phyloP scores from a whole-genome alignment of 2,329 filamentous ascomycete species.

The Colletotrichum eleusines region DNA sequence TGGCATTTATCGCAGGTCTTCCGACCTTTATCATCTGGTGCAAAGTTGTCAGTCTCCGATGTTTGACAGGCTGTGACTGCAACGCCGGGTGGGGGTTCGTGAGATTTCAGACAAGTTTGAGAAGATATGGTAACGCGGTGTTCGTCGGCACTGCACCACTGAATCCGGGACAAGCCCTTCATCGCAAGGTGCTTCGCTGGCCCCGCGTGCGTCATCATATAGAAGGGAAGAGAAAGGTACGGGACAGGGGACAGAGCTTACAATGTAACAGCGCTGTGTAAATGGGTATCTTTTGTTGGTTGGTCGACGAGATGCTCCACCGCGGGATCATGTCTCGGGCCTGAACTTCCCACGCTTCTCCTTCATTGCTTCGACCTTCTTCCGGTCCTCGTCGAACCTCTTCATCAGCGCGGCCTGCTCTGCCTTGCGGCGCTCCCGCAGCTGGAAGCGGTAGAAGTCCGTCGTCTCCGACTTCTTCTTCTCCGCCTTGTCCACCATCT shows the following conservation, averaged over 20 bases:
- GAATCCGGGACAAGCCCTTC: constrained; percentile 45
- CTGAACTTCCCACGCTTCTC: constrained; percentile 73
- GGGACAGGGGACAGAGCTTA: constrained; percentile 37
- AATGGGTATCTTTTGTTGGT: constrained; percentile 31
- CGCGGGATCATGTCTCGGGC: constrained; percentile 58
- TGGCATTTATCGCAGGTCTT: neutral
- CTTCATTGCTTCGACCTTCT: constrained; percentile 78
- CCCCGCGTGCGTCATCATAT: constrained; percentile 67
- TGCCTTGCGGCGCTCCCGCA: constrained; percentile 81
- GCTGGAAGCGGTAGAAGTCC: constrained; percentile 89
- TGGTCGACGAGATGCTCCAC: constrained; percentile 1
- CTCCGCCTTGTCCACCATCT: constrained; percentile 72
- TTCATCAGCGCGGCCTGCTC: constrained; percentile 75
- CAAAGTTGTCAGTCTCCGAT: neutral
- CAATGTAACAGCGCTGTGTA: constrained; percentile 33
- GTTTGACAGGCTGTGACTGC: neutral
- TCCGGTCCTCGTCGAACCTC: constrained; percentile 81
- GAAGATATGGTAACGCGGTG: constrained; percentile 76
- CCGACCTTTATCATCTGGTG: neutral
- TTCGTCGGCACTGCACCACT: constrained; percentile 65
- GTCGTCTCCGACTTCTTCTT: constrained; percentile 73
- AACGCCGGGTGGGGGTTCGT: neutral
- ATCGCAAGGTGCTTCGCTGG: constrained; percentile 55
- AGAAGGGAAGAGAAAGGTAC: constrained; percentile 30
- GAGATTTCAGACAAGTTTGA: constrained; percentile 68